These are phyloP conservation scores for Infundibulicybe gibba DNA, from an alignment of 768 basidiomycete species.

Conservation along the genomic window DNA sequence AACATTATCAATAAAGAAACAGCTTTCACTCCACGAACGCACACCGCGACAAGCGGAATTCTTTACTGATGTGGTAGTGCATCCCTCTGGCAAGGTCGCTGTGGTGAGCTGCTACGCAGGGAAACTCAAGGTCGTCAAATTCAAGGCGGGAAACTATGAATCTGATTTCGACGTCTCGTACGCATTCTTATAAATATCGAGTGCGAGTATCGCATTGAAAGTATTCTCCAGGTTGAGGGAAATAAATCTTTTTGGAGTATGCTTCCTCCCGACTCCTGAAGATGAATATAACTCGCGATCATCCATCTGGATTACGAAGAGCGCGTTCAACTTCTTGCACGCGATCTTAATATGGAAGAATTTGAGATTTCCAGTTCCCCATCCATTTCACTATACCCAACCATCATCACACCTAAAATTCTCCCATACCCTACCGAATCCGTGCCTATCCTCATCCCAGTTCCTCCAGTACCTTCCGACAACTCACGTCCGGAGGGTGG, in stretches of 20 bases:
- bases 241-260: conserved; percentile 62
- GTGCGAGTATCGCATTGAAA: neutral
- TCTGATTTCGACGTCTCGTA: conserved; percentile 64
- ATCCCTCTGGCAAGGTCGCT: conserved; percentile 57
- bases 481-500: conserved; percentile 17
- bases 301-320: conserved; percentile 62
- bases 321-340: conserved; percentile 60
- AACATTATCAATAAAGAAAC: conserved; percentile 36
- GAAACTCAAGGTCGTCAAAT: conserved; percentile 59
- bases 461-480: conserved; percentile 24
- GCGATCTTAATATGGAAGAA: conserved; percentile 47
- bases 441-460: conserved; percentile 35
- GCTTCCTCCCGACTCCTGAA: conserved; percentile 49
- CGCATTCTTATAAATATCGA: conserved; percentile 18
- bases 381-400: conserved; percentile 47
- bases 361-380: conserved; percentile 46
- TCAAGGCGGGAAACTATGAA: conserved; percentile 53
- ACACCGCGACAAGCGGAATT: conserved; percentile 64
- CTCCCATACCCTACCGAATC: conserved; percentile 40
- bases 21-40: conserved; percentile 53
- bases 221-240: conserved; percentile 50
- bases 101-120: conserved; percentile 66
- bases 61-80: conserved; percentile 65
- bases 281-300: conserved; percentile 56
- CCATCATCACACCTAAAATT: conserved; percentile 45